Evolutionary conservation across 1,284 basidiomycete genomes (phyloP).

Genomic region (Mycena sp.): DNA sequence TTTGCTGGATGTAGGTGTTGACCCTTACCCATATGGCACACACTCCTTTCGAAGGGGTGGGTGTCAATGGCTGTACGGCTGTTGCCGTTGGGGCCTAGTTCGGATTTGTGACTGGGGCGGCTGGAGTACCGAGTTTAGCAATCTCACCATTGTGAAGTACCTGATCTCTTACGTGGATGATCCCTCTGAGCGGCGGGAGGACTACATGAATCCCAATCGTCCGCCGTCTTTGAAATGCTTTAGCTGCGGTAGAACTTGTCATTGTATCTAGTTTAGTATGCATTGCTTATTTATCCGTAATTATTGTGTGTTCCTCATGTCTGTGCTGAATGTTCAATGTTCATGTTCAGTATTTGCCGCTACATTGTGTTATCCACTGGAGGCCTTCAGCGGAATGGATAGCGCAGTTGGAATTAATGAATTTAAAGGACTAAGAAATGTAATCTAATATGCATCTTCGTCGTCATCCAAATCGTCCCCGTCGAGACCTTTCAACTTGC

Average conservation of each 20-base stretch:
- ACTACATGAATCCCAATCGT: slow-evolving; percentile 19
- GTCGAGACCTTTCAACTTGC: too few relatives aligned
- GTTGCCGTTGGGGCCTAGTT: slow-evolving; percentile 33
- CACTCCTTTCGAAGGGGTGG: slow-evolving; percentile 44
- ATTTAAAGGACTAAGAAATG: too few relatives aligned
- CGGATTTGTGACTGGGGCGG: slow-evolving; percentile 42
- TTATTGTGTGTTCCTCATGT: too few relatives aligned
- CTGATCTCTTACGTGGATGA: slow-evolving; percentile 29
- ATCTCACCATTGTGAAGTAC: slow-evolving; percentile 40
- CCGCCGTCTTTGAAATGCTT: slow-evolving; percentile 1
- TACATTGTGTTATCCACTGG: too few relatives aligned
- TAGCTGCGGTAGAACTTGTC: slow-evolving; percentile 9
- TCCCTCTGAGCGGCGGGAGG: slow-evolving; percentile 2
- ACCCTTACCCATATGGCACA: slow-evolving; percentile 43
- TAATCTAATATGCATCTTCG: not conserved
- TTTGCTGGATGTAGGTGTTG: slow-evolving; percentile 42
- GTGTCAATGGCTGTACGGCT: slow-evolving; percentile 36
- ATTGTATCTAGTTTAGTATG: too few relatives aligned
- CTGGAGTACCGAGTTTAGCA: slow-evolving; percentile 36
- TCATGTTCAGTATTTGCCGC: too few relatives aligned
- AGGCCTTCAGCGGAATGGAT: too few relatives aligned
- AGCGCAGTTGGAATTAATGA: too few relatives aligned
- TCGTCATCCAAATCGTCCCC: not conserved
- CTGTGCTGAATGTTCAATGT: too few relatives aligned
- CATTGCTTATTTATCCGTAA: too few relatives aligned